Base-by-base conservation (phyloP, 169 alveolate genomes). In the Plasmodium fragile region DNA sequence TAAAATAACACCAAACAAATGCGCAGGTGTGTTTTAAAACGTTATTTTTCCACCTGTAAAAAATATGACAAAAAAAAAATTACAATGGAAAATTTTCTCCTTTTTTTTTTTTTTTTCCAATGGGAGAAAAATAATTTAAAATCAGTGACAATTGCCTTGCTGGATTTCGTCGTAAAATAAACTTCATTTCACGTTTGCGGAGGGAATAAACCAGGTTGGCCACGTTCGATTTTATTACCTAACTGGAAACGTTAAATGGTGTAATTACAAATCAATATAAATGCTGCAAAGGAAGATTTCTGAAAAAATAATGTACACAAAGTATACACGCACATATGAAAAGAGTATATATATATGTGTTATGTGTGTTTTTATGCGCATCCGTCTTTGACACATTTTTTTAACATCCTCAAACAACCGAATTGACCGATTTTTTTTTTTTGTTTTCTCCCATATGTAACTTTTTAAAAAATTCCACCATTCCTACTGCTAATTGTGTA, bases 161-260 rank as follows among this genome's bases (percentile, higher is more conserved):
- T 65, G 4, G n/a, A 65, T 65, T 65, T 65, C 13, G 75, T 65
- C 75, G 75, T 25, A 7, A 65, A 65, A 65, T 65, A 65, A 65
- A 65, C 39, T 65, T 65, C 30, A 65, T 65, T 65, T 65, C 75
- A 65, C 41, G 1, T 65, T 18, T 65, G 75, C n/a, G 75, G 30
- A 8, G 75, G 75, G 4, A 65, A 65, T 65, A 22, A 65, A n/a
- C n/a, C n/a, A n/a, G n/a, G 30, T 16, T 5, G 75, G 75, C 30
- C 75, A 65, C 13, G 36, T 65, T 65, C 18, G 25, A 65, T 22
- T 65, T 22, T 65, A 65, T 65, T 65, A 65, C 75, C 75, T 65
- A 65, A 65, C 30, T 65, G 75, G 75, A 65, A 65, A 65, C 75
- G 28, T 65, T 65, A n/a, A 65, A 65, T 65, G 75, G 75, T 65